These are phyloP conservation scores for Calonectria hongkongensis DNA, from an alignment of 2,329 filamentous ascomycete genomes.

Conservation along the genomic window DNA sequence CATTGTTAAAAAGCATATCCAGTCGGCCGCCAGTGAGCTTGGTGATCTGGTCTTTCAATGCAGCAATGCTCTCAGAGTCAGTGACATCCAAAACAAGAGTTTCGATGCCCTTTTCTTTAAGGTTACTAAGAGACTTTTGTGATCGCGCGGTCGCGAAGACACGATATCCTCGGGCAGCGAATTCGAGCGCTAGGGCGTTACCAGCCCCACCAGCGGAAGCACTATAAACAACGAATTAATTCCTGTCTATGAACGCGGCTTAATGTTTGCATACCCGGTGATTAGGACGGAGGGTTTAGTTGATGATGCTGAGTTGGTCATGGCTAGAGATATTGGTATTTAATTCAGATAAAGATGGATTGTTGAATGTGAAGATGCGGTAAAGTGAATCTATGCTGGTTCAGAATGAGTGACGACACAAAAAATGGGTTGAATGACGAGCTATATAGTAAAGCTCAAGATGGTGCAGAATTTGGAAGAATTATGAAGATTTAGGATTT, in stretches of 20 bases:
- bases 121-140: not conserved
- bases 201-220: not conserved
- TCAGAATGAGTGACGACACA: not conserved
- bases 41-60: conserved; percentile 33
- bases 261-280: not conserved
- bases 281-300: not conserved
- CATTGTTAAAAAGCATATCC: conserved; percentile 44
- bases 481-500: not conserved
- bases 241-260: too few species aligned
- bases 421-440: not conserved
- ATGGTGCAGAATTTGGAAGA: not conserved
- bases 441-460: not conserved
- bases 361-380: not conserved
- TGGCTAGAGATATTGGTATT: not conserved
- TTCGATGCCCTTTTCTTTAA: conserved; percentile 25
- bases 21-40: conserved; percentile 35
- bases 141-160: conserved; percentile 25
- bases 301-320: not conserved
- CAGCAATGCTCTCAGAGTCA: conserved; percentile 37
- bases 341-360: not conserved
- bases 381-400: not conserved
- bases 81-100: conserved; percentile 25
- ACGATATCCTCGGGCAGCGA: conserved; percentile 8
- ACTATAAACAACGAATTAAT: not conserved
- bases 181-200: not conserved